Evolutionary conservation across 1,139 yeast genomes (phyloP), one percentile per base, ranked within the genome.

Genomic region (Hemisphaericaspora xylofermentans): DNA sequence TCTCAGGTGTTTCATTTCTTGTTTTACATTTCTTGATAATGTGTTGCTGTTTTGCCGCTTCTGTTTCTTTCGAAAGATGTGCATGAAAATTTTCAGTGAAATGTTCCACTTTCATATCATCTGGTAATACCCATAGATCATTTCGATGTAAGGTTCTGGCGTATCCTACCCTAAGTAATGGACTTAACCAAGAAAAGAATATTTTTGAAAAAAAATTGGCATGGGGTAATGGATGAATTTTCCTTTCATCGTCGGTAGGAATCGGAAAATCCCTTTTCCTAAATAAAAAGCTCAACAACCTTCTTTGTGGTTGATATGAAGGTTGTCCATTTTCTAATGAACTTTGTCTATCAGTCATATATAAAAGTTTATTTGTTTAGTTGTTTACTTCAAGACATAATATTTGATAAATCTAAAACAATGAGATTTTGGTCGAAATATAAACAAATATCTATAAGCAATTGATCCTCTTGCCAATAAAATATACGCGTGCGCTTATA

Each of bases 111-210:
- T 74, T 67, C 47, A 79, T 61, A 16, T 78, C 74, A 9, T 69
- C 73, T 12, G 77, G 72, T 41, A 85, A 66, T 33, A 63, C 63
- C 60, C 68, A 84, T 42, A 86, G 58, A 59, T 86, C 95, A 40
- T 76, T 73, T 6, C 81, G 78, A 39, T 78, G 79, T 27, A 86
- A 60, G 0, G 88, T 81, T 51, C 95, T 71, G 43, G 72, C 71
- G 56, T 85, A 86, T 1, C 95, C 95, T 3, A 75, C 76, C 29
- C 63, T 68, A 53, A 84, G 52, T 3, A 83, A 45, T 0, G 88
- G 86, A 15, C 63, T 46, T 33, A 82, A 66, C 93, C 93, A 84
- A 57, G 71, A 60, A 50, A 79, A 79, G 35, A 80, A 74, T 0
- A 63, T 14, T 29, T 56, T 51, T 4, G 63, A 63, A 10, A 74